Evolutionary conservation across 345 rosid species (phyloP), one percentile per base, ranked within the genome.

Genomic region (Populus deltoides): DNA sequence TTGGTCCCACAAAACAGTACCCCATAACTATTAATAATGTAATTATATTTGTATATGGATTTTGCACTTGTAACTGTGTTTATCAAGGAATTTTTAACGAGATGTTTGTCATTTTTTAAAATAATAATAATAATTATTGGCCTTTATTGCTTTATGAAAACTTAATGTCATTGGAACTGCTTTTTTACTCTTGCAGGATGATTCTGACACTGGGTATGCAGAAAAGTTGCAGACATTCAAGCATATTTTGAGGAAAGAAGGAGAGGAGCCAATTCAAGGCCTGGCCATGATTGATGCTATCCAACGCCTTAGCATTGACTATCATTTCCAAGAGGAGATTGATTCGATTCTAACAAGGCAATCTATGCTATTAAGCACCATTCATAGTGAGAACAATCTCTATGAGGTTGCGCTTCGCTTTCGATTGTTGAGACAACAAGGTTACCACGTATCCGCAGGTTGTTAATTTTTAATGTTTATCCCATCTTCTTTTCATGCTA

Each of bases 241-340:
- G 74, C 20, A 43, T 31, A 0, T 51, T 6, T 69, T 77, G 4
- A 45, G 29, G 68, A 67, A 71, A 67, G 20, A 16, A 17, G 71
- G 70, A 72, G 79, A 61, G 47, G 45, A 65, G 4, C 74, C 84
- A 3, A 63, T 72, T 0, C 36, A 84, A 75, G 69, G 77, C 45
- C 66, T 88, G 70, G 77, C 74, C 51, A 84, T 86, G 82, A 73
- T 86, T 18, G 83, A 90, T 68, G 81, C 78, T n/a, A 75, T 86
- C 72, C 92, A 86, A 69, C 75, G 85, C 25, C 77, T 88, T 20
- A 86, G 86, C 22, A 17, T 86, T 66, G 81, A 86, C 18, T 55
- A 67, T 55, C 76, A 77, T 57, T 82, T 86, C 13, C 73, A n/a
- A 16, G 67, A 80, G 43, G 89, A 88, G 71, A 88, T 86, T 66